Percentiles rank a stretch among this genome's conserved stretches.
These are phyloP conservation scores for Saccharomycopsis schoenii DNA, from an alignment of 805 yeast genomes.

Conservation along the genomic window DNA sequence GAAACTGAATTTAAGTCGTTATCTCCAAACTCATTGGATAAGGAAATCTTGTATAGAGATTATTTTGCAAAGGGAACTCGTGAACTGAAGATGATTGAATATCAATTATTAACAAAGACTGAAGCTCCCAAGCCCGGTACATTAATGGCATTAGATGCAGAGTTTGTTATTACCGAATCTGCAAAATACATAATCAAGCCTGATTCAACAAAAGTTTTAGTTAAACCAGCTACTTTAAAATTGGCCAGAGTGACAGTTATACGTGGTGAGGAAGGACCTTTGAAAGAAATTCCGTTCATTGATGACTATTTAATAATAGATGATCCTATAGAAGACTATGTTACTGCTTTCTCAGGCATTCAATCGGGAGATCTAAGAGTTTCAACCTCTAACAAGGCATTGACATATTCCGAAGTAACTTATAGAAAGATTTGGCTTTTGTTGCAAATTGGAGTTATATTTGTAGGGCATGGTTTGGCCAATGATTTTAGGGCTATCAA, in stretches of 20 bases:
- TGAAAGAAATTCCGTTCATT: constrained; percentile 69
- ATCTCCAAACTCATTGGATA: constrained; percentile 40
- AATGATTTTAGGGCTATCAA: constrained; percentile 93
- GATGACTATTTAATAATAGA: constrained; percentile 84
- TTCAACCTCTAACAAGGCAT: constrained; percentile 45
- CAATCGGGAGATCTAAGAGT: constrained; percentile 86
- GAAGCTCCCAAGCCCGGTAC: constrained; percentile 73
- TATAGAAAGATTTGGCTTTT: constrained; percentile 86
- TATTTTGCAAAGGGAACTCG: constrained; percentile 62
- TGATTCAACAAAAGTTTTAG: constrained; percentile 57
- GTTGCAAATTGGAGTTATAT: constrained; percentile 78
- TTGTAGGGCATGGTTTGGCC: constrained; percentile 88
- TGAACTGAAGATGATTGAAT: constrained; percentile 49
- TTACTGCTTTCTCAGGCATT: constrained; percentile 90
- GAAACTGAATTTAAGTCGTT: constrained; percentile 35
- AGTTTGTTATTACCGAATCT: constrained; percentile 74
- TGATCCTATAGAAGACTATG: constrained; percentile 66
- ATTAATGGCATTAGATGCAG: constrained; percentile 91
- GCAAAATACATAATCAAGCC: constrained; percentile 72
- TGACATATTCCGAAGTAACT: constrained; percentile 74
- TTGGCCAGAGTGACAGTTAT: constrained; percentile 86
- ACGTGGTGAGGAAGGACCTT: constrained; percentile 57
- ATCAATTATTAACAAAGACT: constrained; percentile 50
- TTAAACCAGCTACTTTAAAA: constrained; percentile 66
- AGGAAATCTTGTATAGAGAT: constrained; percentile 60